These are phyloP conservation scores for Peronosclerospora sorghi DNA, from an alignment of 352 stramenopile genomes.

Conservation along the genomic window DNA sequence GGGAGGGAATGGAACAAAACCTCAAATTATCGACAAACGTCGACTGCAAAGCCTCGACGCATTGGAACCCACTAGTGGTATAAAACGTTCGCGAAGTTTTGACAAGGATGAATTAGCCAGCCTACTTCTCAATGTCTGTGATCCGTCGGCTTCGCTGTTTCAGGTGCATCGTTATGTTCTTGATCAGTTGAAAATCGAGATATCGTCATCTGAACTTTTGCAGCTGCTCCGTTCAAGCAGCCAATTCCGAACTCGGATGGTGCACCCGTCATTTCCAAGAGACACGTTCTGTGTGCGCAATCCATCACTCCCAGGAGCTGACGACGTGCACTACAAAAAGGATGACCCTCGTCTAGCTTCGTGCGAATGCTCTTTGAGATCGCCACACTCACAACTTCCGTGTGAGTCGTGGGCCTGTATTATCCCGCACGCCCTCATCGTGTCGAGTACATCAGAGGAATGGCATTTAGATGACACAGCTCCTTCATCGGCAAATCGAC, in stretches of 20 bases:
- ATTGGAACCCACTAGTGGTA: background rate
- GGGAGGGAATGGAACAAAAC: background rate
- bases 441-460: constrained; percentile 20
- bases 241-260: constrained; percentile 32
- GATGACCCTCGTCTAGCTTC: constrained; percentile 27
- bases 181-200: constrained; percentile 29
- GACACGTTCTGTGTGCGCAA: constrained; percentile 17
- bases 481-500: constrained; percentile 7
- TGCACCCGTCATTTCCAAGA: constrained; percentile 17
- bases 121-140: constrained; percentile 26
- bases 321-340: constrained; percentile 16
- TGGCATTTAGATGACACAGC: constrained; percentile 17
- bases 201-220: constrained; percentile 33
- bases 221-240: constrained; percentile 22
- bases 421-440: constrained; percentile 39
- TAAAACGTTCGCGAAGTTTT: constrained; percentile 6
- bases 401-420: constrained; percentile 48
- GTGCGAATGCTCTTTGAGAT: constrained; percentile 27
- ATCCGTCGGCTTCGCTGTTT: constrained; percentile 50
- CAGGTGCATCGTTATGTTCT: constrained; percentile 44
- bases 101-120: constrained; percentile 25
- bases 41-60: background rate
- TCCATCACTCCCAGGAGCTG: constrained; percentile 10
- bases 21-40: constrained; percentile 1
- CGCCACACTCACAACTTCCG: constrained; percentile 15